Evolutionary conservation across 2,329 filamentous ascomycete species (phyloP), one percentile per base, ranked within the genome.

Genomic region (Trichoderma breve): DNA sequence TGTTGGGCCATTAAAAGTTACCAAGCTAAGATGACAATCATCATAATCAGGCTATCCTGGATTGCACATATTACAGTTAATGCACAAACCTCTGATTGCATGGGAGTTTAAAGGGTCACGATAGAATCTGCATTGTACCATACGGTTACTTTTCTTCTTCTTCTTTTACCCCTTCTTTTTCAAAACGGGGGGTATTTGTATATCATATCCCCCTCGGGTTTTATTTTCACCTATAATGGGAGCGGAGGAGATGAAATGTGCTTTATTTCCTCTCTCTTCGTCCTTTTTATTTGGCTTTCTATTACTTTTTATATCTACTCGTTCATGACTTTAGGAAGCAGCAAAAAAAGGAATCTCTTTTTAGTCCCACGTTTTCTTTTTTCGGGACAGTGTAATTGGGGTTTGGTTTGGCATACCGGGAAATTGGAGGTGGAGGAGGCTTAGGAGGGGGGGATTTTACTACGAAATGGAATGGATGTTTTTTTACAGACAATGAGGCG

Each of bases 1-100:
- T 76, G 75, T 58, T 75, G 61, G 74, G 74, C 66, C 75, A 76
- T 63, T 73, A 39, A 58, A 26, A 51, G 11, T 32, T 43, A 28
- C 28, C 28, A 34, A n/a, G 24, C 24, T 24, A 24, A 24, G 24
- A 24, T 24, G 24, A 24, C 24, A 24, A 24, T 24, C 66, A 36
- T 61, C 28, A 9, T 69, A 30, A 61, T 69, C 28, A 51, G 60
- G 66, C 39, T 34, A 34, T 61, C 66, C 66, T 69, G 66, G 39
- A 69, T 62, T 61, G 66, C 66, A 69, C 57, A 69, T 69, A 69
- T 36, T 61, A 62, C 64, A 60, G 11, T 55, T 68, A 68, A 72
- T 57, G 64, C 63, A 72, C 70, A 68, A 63, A 63, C 34, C 30
- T 60, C 24, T 71, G 21, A 51, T 71, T 34, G 51, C 62, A 58